phyloP scores from a whole-genome alignment of 345 rosid species.

The Citrus reticulata region DNA sequence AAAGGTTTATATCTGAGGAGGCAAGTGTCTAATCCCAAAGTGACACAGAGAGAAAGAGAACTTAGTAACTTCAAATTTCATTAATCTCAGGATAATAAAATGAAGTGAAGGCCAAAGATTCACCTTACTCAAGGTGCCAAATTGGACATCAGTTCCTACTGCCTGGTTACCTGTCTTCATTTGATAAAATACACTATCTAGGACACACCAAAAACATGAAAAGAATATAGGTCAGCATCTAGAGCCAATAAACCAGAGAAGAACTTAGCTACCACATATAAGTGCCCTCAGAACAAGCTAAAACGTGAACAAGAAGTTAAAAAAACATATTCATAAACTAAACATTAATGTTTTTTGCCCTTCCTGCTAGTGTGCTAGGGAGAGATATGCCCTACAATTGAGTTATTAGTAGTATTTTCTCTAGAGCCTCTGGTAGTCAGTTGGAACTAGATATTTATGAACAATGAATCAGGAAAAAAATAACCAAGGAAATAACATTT shows the following conservation, averaged over 20 bases:
- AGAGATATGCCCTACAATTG: neutral
- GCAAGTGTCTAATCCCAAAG: slow-evolving; percentile 30
- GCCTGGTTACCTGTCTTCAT: slow-evolving; percentile 44
- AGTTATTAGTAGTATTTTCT: neutral
- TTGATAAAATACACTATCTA: slow-evolving; percentile 55
- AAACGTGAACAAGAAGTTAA: neutral
- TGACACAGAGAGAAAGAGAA: slow-evolving; percentile 2
- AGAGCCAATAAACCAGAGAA: neutral
- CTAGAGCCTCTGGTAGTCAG: neutral
- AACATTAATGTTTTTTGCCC: neutral
- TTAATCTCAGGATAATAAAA: slow-evolving; percentile 4
- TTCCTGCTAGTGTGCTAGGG: neutral
- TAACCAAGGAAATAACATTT: neutral
- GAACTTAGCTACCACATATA: neutral
- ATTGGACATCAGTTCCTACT: slow-evolving; percentile 39
- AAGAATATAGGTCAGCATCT: neutral
- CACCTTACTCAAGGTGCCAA: slow-evolving; percentile 50
- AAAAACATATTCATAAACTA: neutral
- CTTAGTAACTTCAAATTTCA: slow-evolving; percentile 11
- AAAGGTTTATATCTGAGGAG: slow-evolving; percentile 32
- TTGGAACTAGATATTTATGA: neutral
- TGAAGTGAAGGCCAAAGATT: slow-evolving; percentile 2
- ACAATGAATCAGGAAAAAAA: neutral
- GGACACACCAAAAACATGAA: slow-evolving; percentile 3
- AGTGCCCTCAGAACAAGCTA: neutral